Evolutionary conservation across 306 rosid species (phyloP).

Genomic region (cucumber (Cucumis sativus)): DNA sequence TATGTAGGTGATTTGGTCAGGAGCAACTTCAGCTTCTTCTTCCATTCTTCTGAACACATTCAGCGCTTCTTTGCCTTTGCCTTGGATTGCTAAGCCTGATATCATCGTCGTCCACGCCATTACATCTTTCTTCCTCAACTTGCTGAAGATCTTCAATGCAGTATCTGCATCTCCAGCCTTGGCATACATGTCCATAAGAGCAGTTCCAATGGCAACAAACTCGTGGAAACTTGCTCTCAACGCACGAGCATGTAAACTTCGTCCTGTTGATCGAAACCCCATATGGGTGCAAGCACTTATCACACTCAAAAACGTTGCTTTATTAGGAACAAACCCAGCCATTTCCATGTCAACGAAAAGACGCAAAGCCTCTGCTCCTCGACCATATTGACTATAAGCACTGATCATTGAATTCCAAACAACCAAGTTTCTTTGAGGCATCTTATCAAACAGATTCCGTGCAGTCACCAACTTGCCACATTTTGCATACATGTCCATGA

Average conservation of each 20-base stretch:
- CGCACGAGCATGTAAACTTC: conserved; percentile 39
- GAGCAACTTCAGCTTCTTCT: conserved; percentile 34
- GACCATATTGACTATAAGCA: conserved; percentile 48
- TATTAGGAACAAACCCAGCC: conserved; percentile 33
- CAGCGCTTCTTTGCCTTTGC: conserved; percentile 52
- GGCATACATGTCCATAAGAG: conserved; percentile 61
- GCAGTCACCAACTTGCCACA: conserved; percentile 57
- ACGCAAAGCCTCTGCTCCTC: conserved; percentile 27
- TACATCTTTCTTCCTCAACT: conserved; percentile 47
- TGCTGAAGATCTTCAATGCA: conserved; percentile 33
- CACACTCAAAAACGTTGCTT: conserved; percentile 38
- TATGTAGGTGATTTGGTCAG: conserved; percentile 48
- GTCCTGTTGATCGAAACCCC: conserved; percentile 46
- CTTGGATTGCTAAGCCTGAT: conserved; percentile 48
- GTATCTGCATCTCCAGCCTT: conserved; percentile 47
- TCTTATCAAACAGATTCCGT: conserved; percentile 40
- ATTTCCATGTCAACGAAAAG: conserved; percentile 33
- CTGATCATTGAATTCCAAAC: conserved; percentile 55
- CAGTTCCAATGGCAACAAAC: conserved; percentile 42
- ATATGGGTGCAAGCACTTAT: conserved; percentile 38
- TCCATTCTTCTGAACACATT: conserved; percentile 46
- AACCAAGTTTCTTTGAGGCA: conserved; percentile 48
- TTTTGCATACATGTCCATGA: conserved; percentile 66
- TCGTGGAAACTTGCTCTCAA: conserved; percentile 24
- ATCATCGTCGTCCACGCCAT: conserved; percentile 73